Conservation (phyloP, 2,329 filamentous ascomycete species). For the Botryotinia globosa region DNA sequence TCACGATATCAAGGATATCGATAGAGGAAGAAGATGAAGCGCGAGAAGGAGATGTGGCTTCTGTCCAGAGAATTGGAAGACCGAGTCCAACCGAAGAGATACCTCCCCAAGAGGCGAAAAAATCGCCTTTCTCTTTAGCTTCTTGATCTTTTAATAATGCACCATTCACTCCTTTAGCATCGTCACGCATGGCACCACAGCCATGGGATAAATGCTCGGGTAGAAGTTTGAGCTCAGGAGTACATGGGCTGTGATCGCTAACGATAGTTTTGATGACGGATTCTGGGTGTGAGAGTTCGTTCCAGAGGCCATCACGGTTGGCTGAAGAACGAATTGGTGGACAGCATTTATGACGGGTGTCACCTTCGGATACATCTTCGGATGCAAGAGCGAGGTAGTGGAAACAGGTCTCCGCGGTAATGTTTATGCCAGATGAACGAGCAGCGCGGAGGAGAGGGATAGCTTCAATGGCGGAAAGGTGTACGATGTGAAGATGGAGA, state of each 20-base stretch:
- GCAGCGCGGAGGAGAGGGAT: slow-evolving; percentile 65
- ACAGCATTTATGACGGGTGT: slow-evolving; percentile 73
- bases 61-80: slow-evolving; percentile 75
- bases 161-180: slow-evolving; percentile 32
- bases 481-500: slow-evolving; percentile 83
- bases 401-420: slow-evolving; percentile 76
- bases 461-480: slow-evolving; percentile 66
- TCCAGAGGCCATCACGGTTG: slow-evolving; percentile 69
- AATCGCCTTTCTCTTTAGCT: slow-evolving; percentile 64
- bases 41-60: slow-evolving; percentile 41
- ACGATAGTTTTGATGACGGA: slow-evolving; percentile 90
- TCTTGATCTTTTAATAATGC: slow-evolving; percentile 37
- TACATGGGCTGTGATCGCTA: slow-evolving; percentile 94
- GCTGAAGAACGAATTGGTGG: slow-evolving; percentile 64
- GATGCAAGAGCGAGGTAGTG: slow-evolving; percentile 69
- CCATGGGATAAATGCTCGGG: slow-evolving; percentile 56
- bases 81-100: slow-evolving; percentile 93
- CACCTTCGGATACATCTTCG: slow-evolving; percentile 63
- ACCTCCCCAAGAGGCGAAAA: slow-evolving; percentile 94
- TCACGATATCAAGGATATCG: slow-evolving; percentile 71
- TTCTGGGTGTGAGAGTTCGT: slow-evolving; percentile 66
- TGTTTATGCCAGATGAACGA: slow-evolving; percentile 59
- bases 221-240: slow-evolving; percentile 86
- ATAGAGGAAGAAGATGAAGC: slow-evolving; percentile 25
- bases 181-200: slow-evolving; percentile 34